Conservation (phyloP, 2,329 filamentous ascomycete genomes). For the Penicillium sp. region DNA sequence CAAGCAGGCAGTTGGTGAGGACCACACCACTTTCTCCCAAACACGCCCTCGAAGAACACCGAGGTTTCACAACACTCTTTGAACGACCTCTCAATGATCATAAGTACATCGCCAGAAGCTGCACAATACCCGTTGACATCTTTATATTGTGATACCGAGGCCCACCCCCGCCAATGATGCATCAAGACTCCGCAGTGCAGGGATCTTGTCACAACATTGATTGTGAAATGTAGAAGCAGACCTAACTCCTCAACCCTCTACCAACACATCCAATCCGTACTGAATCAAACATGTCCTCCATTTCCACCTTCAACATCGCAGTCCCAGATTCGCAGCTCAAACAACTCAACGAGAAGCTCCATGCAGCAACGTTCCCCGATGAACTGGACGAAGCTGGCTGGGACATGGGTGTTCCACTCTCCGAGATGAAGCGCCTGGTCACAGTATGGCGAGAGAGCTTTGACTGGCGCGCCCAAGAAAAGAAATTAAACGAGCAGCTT, state of each 20-base stretch:
- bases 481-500: slow-evolving; percentile 55
- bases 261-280: not conserved
- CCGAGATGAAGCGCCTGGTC: slow-evolving; percentile 55
- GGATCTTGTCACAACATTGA: not conserved
- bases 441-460: slow-evolving; percentile 56
- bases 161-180: slow-evolving; percentile 1
- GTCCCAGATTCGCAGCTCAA: slow-evolving; percentile 54
- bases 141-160: slow-evolving; percentile 11
- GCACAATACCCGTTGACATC: not conserved
- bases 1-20: too few species aligned
- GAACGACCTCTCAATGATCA: not conserved
- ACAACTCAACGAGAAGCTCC: slow-evolving; percentile 56
- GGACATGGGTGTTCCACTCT: slow-evolving; percentile 60
- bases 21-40: too few species aligned
- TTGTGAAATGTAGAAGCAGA: not conserved
- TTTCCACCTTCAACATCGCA: slow-evolving; percentile 48
- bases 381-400: slow-evolving; percentile 54
- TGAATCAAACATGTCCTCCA: slow-evolving; percentile 11
- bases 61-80: too few species aligned
- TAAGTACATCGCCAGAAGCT: not conserved
- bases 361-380: slow-evolving; percentile 54
- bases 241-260: not conserved
- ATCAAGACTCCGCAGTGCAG: not conserved
- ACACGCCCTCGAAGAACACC: too few species aligned
- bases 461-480: slow-evolving; percentile 62